Base-by-base conservation (phyloP, 768 basidiomycete species). In the Pleurotus sapidus region DNA sequence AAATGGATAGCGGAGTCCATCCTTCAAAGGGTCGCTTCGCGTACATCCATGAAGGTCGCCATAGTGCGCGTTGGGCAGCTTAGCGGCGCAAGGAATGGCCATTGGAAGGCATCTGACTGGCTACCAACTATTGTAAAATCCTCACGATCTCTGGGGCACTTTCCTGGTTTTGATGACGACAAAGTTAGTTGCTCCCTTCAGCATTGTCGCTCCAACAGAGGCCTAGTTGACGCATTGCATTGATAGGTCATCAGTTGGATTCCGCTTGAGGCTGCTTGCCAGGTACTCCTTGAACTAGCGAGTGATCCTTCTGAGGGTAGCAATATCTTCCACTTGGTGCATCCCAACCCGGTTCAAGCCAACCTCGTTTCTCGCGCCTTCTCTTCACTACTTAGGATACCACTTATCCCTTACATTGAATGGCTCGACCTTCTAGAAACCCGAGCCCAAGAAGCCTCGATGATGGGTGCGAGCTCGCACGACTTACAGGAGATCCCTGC, bases 1-100 rank as follows among this genome's bases (percentile, higher is more conserved):
- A 78, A 78, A 66, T 77, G 74, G 74, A 69, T 79, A 6, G 66
- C 70, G 1, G 79, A 81, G 59, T 59, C 66, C 5, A 63, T 73
- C 27, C 60, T 76, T n/a, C 34, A 57, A 11, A 62, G 47, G 4
- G 72, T 63, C 12, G 60, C 66, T 9, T 25, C 47, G 27, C n/a
- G 48, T 6, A 60, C 63, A 7, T 40, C 59, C 3, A 55, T 72
- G 23, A 63, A 61, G 18, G 58, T 65, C 3, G 39, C 65, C 14
- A 59, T 67, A 15, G 65, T 74, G 30, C 73, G 76, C 23, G 63
- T 77, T 17, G 72, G 77, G 8, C 74, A 77, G 56, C 63, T 78
- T 55, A 60, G 65, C 12, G 76, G 74, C 4, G 69, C 67, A 5
- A 59, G 63, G 3, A 67, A 70, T 55, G 77, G 76, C 14, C 66